These are phyloP conservation scores for Metschnikowia similis DNA, from an alignment of 805 yeast genomes.

Conservation along the genomic window DNA sequence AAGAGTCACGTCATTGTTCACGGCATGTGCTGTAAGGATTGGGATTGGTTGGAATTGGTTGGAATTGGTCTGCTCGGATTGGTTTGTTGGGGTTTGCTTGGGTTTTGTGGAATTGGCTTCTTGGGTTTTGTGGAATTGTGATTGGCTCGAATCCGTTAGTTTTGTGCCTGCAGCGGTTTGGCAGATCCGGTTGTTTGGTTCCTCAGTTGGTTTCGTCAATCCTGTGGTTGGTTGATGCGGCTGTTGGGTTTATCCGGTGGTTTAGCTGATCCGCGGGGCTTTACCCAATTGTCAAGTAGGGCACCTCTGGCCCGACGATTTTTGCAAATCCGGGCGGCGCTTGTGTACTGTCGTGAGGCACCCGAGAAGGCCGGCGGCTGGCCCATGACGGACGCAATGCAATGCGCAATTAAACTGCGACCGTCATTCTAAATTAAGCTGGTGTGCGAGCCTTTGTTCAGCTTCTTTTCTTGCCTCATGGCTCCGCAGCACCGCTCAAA, in stretches of 20 bases:
- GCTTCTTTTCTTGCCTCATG: background rate
- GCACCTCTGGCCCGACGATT: background rate
- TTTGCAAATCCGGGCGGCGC: background rate
- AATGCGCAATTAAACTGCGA: conserved; percentile 2
- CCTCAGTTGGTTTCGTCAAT: too few relatives aligned
- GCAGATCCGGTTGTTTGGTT: too few relatives aligned
- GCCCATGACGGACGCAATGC: conserved; percentile 1
- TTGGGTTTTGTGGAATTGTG: too few relatives aligned
- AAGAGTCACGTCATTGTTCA: background rate
- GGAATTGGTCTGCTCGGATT: too few relatives aligned
- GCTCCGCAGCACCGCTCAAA: background rate
- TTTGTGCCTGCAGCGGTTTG: too few relatives aligned
- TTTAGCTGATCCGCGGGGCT: too few relatives aligned
- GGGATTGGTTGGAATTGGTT: background rate
- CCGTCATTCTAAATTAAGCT: conserved; percentile 1
- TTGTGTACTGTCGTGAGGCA: background rate
- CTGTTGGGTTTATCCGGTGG: too few relatives aligned
- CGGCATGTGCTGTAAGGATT: background rate
- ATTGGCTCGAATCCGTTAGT: too few relatives aligned
- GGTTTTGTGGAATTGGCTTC: too few relatives aligned
- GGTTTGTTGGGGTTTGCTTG: too few relatives aligned
- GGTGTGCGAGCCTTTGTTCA: background rate
- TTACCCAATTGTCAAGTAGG: too few relatives aligned
- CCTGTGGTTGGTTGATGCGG: too few relatives aligned
- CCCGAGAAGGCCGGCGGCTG: background rate